Conservation (phyloP, 1,284 basidiomycete genomes). For the Xerocomus nothofagi region DNA sequence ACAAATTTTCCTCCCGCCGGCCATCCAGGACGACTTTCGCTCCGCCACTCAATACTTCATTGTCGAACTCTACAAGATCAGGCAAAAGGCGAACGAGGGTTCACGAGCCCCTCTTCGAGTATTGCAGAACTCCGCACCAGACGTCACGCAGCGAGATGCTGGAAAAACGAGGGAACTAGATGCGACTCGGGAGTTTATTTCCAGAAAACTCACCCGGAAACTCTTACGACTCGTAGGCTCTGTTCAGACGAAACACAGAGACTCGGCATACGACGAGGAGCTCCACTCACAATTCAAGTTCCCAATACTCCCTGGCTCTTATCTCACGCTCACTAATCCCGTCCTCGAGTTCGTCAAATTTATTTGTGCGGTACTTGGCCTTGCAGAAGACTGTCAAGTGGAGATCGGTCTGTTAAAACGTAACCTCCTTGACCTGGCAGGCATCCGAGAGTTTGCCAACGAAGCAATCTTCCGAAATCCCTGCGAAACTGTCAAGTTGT, state of each 20-base stretch:
- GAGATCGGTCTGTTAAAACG: slow-evolving; percentile 90
- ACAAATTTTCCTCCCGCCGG: slow-evolving; percentile 83
- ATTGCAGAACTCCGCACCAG: slow-evolving; percentile 68
- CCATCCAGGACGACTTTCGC: slow-evolving; percentile 81
- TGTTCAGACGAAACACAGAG: slow-evolving; percentile 66
- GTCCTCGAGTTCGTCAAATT: slow-evolving; percentile 92
- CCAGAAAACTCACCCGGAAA: slow-evolving; percentile 80
- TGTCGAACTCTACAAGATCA: slow-evolving; percentile 80
- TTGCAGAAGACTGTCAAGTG: slow-evolving; percentile 77
- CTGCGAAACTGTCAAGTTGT: slow-evolving; percentile 86
- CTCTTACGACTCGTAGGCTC: slow-evolving; percentile 73
- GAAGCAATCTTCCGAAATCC: slow-evolving; percentile 90
- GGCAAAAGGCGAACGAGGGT: slow-evolving; percentile 60
- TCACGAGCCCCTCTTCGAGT: slow-evolving; percentile 73
- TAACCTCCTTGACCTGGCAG: slow-evolving; percentile 87
- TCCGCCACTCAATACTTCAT: slow-evolving; percentile 82
- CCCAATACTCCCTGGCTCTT: slow-evolving; percentile 86
- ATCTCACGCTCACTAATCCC: slow-evolving; percentile 75
- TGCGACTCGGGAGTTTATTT: slow-evolving; percentile 71
- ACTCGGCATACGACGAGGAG: slow-evolving; percentile 60
- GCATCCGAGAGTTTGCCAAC: slow-evolving; percentile 83
- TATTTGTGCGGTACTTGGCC: slow-evolving; percentile 76
- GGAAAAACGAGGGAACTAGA: slow-evolving; percentile 73
- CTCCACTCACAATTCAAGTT: slow-evolving; percentile 69
- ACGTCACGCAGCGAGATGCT: slow-evolving; percentile 64